Conservation (phyloP, 2,329 filamentous ascomycete genomes). For the Lecanicillium sp. region DNA sequence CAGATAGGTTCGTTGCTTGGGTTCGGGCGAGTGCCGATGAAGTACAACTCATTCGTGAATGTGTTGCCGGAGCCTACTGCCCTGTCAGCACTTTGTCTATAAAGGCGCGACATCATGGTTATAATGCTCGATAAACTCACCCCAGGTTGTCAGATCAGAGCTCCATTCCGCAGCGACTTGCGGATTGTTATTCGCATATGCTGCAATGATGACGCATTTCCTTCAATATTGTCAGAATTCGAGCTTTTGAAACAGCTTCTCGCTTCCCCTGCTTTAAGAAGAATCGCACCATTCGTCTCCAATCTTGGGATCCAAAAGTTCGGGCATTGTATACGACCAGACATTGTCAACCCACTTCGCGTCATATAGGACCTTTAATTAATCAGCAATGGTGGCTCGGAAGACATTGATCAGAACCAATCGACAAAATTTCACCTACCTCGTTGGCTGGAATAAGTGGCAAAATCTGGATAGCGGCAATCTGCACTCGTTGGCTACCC, state of each 20-base stretch:
- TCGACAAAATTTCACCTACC: background rate
- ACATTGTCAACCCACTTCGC: conserved; percentile 15
- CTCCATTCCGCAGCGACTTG: conserved; percentile 15
- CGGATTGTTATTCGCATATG: conserved; percentile 15
- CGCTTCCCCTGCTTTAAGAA: background rate
- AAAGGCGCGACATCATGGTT: too few species aligned
- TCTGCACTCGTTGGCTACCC: conserved; percentile 5
- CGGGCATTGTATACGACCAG: conserved; percentile 14
- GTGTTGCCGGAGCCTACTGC: conserved; percentile 14
- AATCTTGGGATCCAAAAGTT: conserved; percentile 14
- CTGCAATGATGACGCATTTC: conserved; percentile 16
- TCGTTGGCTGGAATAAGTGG: conserved; percentile 5
- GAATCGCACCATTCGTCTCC: conserved; percentile 14
- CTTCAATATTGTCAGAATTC: conserved; percentile 1
- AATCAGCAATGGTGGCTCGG: background rate
- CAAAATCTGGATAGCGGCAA: conserved; percentile 5
- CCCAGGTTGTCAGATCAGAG: conserved; percentile 15
- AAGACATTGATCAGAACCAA: background rate
- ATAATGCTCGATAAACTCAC: conserved; percentile 9
- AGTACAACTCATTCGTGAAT: conserved; percentile 16
- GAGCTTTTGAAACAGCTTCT: too few species aligned
- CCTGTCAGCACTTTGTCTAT: background rate
- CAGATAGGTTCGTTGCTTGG: conserved; percentile 15
- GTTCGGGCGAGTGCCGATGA: conserved; percentile 17
- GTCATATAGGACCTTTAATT: conserved; percentile 13